Percentiles rank a stretch among this genome's conserved stretches.
These are phyloP conservation scores for Microthyrium microscopicum DNA, from an alignment of 2,329 filamentous ascomycete genomes.

Conservation along the genomic window DNA sequence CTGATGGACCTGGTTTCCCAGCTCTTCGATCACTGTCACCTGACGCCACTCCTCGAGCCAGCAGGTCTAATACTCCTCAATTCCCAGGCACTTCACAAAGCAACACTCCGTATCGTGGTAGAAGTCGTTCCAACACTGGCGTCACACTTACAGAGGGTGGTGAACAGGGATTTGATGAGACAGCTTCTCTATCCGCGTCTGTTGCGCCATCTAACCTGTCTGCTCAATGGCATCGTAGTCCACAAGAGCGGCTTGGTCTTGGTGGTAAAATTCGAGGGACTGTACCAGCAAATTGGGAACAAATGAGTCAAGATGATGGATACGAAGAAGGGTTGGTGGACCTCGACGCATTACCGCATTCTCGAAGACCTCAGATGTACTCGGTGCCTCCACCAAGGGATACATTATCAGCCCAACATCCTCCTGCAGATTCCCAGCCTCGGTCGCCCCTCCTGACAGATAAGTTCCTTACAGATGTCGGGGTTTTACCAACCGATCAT, in stretches of 20 bases:
- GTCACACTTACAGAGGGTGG: not conserved
- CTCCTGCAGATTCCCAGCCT: conserved; percentile 1
- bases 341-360: too few relatives aligned
- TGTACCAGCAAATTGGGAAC: conserved; percentile 18
- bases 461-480: conserved; percentile 3
- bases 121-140: conserved; percentile 5
- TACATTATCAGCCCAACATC: not conserved
- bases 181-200: not conserved
- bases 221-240: conserved; percentile 19
- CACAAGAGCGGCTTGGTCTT: conserved; percentile 21
- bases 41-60: conserved; percentile 1
- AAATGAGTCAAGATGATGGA: not conserved
- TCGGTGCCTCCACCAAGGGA: conserved; percentile 1
- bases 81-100: too few relatives aligned
- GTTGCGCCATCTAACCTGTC: conserved; percentile 20
- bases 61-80: conserved; percentile 1
- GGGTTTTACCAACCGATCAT: not conserved
- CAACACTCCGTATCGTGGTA: too few relatives aligned
- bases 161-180: not conserved
- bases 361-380: too few relatives aligned
- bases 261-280: conserved; percentile 19
- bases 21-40: conserved; percentile 3
- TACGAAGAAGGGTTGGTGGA: not conserved
- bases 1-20: too few relatives aligned
- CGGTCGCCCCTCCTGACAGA: conserved; percentile 6